These are phyloP conservation scores for Flaveria bidentis DNA, from an alignment of 129 eudicot species.

Conservation along the genomic window DNA sequence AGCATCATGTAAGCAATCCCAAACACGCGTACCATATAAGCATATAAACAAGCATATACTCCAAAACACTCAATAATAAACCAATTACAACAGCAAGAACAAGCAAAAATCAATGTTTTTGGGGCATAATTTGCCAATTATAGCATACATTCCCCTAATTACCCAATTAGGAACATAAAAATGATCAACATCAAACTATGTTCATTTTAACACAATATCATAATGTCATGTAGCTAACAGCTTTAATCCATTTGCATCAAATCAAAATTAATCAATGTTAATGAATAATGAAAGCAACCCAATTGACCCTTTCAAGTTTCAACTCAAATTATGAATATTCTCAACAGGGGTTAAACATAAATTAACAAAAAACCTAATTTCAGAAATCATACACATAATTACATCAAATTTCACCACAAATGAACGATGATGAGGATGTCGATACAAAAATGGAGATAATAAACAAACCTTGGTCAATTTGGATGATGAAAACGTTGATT, in stretches of 20 bases:
- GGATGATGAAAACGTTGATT: slow-evolving; percentile 12
- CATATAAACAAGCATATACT: background rate
- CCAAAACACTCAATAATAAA: background rate
- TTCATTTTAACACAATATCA: too few relatives aligned
- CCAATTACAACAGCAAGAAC: too few relatives aligned
- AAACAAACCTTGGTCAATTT: slow-evolving; percentile 29
- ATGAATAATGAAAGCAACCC: background rate
- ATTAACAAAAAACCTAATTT: background rate
- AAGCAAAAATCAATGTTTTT: too few relatives aligned
- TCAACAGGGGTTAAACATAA: background rate
- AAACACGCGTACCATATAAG: background rate
- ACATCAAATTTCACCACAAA: background rate
- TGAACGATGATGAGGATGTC: background rate
- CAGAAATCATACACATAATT: background rate
- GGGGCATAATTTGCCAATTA: background rate
- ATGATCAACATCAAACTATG: background rate
- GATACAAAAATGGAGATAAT: background rate
- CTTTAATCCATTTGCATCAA: background rate
- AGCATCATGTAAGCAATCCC: background rate
- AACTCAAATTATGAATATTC: background rate
- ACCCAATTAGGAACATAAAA: too few relatives aligned
- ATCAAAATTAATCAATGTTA: background rate
- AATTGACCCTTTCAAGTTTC: slow-evolving; percentile 6
- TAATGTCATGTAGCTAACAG: too few relatives aligned
- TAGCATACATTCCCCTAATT: too few relatives aligned